Percentiles rank a stretch among this genome's conserved stretches.
Evolutionary conservation across 305 asterid genomes (phyloP).

Genomic region (Plantago lanceolata): DNA sequence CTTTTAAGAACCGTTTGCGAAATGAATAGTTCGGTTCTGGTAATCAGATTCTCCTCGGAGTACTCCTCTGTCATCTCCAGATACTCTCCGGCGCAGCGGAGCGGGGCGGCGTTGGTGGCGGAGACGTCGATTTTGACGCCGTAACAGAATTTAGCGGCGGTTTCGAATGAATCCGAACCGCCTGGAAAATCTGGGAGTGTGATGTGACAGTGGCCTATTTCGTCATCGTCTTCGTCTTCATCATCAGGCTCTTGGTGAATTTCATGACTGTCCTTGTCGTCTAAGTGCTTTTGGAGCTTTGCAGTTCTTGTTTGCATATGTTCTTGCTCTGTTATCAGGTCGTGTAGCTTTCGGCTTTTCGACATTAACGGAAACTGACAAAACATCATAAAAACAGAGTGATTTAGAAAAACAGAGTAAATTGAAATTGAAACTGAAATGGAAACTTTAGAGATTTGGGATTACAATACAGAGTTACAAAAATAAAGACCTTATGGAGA

Average conservation of each 20-base stretch:
- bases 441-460: not conserved
- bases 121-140: slow-evolving; percentile 75
- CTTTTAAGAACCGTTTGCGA: slow-evolving; percentile 51
- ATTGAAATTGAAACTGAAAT: not conserved
- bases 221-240: slow-evolving; percentile 41
- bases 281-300: slow-evolving; percentile 35
- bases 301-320: slow-evolving; percentile 28
- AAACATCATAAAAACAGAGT: not conserved
- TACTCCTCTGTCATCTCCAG: slow-evolving; percentile 85
- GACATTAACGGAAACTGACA: slow-evolving; percentile 88
- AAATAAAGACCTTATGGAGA: slow-evolving; percentile 87
- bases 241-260: slow-evolving; percentile 34
- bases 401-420: not conserved
- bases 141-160: slow-evolving; percentile 91
- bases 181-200: slow-evolving; percentile 82
- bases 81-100: slow-evolving; percentile 86
- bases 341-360: slow-evolving; percentile 78
- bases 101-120: slow-evolving; percentile 65
- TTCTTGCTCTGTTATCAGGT: slow-evolving; percentile 71
- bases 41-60: slow-evolving; percentile 78
- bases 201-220: slow-evolving; percentile 46
- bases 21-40: slow-evolving; percentile 60
- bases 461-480: no score
- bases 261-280: slow-evolving; percentile 45
- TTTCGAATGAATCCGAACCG: slow-evolving; percentile 76